Evolutionary conservation across 2,329 filamentous ascomycete species (phyloP).

Genomic region (Cladophialophora immunda): DNA sequence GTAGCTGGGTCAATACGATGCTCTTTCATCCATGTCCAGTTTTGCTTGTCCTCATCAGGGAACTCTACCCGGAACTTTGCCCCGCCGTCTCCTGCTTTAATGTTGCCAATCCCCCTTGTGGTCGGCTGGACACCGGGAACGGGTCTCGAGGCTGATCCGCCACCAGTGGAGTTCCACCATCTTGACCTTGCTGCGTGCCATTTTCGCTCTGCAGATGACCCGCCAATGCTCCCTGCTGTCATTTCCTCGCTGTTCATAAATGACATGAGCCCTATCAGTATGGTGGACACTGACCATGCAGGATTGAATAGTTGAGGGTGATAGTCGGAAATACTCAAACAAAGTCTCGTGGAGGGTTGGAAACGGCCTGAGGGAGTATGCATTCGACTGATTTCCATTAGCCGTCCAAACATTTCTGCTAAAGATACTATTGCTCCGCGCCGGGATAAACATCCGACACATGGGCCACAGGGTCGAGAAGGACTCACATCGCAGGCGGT

Average conservation of each 20-base stretch:
- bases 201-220: slow-evolving; percentile 77
- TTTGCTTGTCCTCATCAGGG: slow-evolving; percentile 87
- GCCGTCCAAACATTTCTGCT: background rate
- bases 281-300: slow-evolving; percentile 97
- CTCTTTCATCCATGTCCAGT: slow-evolving; percentile 90
- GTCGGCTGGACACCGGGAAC: slow-evolving; percentile 61
- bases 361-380: slow-evolving; percentile 97
- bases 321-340: slow-evolving; percentile 95
- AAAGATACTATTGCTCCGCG: background rate
- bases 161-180: slow-evolving; percentile 98
- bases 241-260: slow-evolving; percentile 99
- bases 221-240: slow-evolving; percentile 90
- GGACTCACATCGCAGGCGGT: slow-evolving; percentile 77
- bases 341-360: slow-evolving; percentile 88
- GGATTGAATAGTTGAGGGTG: slow-evolving; percentile 98
- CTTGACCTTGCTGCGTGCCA: slow-evolving; percentile 78
- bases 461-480: background rate
- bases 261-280: slow-evolving; percentile 88
- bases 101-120: slow-evolving; percentile 75
- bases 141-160: slow-evolving; percentile 70
- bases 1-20: slow-evolving; percentile 80
- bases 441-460: background rate
- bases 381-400: slow-evolving; percentile 69
- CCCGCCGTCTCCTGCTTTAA: slow-evolving; percentile 91
- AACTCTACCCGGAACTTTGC: slow-evolving; percentile 89